phyloP scores from a whole-genome alignment of 352 stramenopile species.

The Peronospora belbahrii region DNA sequence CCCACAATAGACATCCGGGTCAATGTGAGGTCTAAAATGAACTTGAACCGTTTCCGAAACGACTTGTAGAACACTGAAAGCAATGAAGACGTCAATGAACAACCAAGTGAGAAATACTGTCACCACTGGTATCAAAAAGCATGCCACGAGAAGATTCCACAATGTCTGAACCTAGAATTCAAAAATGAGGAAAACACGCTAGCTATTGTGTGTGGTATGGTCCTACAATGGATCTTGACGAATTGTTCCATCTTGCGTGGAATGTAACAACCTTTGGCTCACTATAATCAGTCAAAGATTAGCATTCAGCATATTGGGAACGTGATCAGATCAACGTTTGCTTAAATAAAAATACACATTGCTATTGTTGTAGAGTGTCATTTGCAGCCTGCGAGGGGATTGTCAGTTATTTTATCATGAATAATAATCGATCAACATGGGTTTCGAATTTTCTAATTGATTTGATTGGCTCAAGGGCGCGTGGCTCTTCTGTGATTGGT shows the following conservation, averaged over 20 bases:
- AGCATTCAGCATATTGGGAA: background rate
- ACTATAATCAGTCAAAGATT: too few relatives aligned
- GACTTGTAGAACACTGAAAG: background rate
- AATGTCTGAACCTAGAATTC: too few relatives aligned
- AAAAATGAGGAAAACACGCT: background rate
- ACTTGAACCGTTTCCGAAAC: background rate
- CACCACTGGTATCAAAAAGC: background rate
- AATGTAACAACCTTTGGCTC: background rate
- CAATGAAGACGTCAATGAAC: background rate
- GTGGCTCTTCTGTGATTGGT: constrained; percentile 22
- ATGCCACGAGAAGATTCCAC: too few relatives aligned
- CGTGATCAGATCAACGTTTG: background rate
- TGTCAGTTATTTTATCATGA: too few relatives aligned
- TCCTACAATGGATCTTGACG: too few relatives aligned
- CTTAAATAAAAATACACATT: too few relatives aligned
- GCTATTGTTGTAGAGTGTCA: too few relatives aligned
- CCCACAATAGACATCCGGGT: constrained; percentile 18
- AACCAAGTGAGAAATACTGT: background rate
- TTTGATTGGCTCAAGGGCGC: constrained; percentile 16
- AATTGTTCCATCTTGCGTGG: too few relatives aligned
- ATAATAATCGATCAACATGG: too few relatives aligned
- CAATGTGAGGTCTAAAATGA: constrained; percentile 3
- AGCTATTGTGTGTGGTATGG: background rate
- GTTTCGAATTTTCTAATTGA: too few relatives aligned
- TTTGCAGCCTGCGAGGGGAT: too few relatives aligned